Evolutionary conservation across 352 stramenopile genomes (phyloP), one percentile per base, ranked within the genome.

Genomic region (Phytopythium oedochilum): DNA sequence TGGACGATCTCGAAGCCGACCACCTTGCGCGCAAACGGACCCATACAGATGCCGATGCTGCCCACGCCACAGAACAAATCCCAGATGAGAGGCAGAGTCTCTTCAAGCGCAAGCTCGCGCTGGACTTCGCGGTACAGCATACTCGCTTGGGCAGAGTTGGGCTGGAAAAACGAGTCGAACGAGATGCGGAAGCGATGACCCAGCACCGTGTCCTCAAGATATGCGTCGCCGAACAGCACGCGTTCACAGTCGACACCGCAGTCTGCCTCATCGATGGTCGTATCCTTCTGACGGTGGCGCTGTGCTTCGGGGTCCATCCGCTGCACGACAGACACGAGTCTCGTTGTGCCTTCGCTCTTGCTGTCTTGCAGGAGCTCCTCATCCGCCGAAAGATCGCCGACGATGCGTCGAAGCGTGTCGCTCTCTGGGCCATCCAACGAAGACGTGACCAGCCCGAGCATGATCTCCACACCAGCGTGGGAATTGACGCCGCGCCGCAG

Each of bases 31-130:
- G 67, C 75, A 18, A 78, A 53, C 2, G 52, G 25, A 12, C 70
- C 79, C 65, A 90, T 73, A 40, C 79, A 92, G 57, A 92, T 90
- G 9, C 82, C 82, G 42, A 92, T 92, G 42, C 75, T 88, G 23
- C 82, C 82, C 10, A 92, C 82, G 23, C 82, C 82, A 56, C 82
- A 92, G 42, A 92, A 92, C 17, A 92, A 55, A 28, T 92, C 82
- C 82, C 82, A 92, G 2, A 92, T 63, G 0, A 92, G 63, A 2
- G 79, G 82, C 47, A 82, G 76, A 7, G 57, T 56, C 6, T 52
- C 49, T 8, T 61, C 49, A 2, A 52, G 18, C 3, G 58, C 47
- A 15, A 86, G 61, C 23, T 76, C 64, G 10, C 63, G 43, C 23
- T 79, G 71, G 20, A 90, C 74, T 45, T 81, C 70, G 9, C 57